Conservation (phyloP, 352 stramenopile genomes). For the Pythium volutum region DNA sequence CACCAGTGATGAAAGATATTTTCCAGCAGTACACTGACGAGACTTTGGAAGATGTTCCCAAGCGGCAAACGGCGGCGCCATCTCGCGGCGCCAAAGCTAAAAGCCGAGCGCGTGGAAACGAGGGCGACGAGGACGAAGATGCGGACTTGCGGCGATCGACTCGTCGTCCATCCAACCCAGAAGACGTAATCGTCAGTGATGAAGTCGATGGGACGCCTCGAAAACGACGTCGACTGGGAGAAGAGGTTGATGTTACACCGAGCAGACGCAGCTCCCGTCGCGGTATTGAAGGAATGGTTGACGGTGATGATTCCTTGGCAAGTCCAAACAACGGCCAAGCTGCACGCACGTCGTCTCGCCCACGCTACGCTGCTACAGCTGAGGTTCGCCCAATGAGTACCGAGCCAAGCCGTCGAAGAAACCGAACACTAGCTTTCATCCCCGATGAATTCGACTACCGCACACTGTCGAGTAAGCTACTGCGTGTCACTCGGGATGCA, state of each 20-base stretch:
- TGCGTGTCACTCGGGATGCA: constrained; percentile 1
- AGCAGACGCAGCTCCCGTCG: constrained; percentile 23
- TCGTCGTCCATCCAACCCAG: constrained; percentile 9
- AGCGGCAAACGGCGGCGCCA: constrained; percentile 25
- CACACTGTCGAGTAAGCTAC: neutral
- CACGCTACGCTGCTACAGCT: neutral
- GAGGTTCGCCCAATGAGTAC: neutral
- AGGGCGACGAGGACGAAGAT: constrained; percentile 14
- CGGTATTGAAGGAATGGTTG: neutral
- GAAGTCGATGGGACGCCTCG: constrained; percentile 12
- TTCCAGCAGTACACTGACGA: constrained; percentile 64
- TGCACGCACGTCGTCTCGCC: constrained; percentile 8
- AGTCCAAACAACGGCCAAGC: neutral
- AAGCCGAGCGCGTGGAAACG: constrained; percentile 3
- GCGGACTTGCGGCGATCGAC: constrained; percentile 14
- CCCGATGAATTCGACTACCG: constrained; percentile 16
- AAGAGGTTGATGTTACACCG: constrained; percentile 14
- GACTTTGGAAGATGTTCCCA: constrained; percentile 43
- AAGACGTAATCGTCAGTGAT: neutral
- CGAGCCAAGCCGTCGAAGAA: constrained; percentile 1
- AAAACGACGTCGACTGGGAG: constrained; percentile 18
- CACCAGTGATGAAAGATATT: constrained; percentile 61
- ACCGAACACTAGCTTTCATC: constrained; percentile 8
- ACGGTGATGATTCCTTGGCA: neutral
- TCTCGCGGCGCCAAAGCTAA: constrained; percentile 7